Conservation (phyloP, 2,329 filamentous ascomycete species). For the Acephala macrosclerotiorum region DNA sequence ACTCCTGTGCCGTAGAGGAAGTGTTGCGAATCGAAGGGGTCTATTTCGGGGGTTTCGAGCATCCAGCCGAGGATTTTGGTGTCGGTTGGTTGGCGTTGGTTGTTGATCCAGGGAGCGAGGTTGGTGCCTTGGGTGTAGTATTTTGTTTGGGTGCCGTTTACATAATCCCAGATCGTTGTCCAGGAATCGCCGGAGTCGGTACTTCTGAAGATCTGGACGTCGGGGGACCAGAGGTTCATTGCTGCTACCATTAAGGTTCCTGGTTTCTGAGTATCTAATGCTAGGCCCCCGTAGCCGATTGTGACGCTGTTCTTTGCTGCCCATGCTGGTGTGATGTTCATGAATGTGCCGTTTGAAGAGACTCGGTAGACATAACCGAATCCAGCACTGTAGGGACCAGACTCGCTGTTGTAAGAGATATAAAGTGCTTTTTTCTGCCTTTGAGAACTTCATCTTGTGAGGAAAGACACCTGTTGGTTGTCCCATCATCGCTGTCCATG, state of each 20-base stretch:
- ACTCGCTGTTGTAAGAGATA: conserved; percentile 61
- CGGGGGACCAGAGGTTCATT: conserved; percentile 66
- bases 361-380: conserved; percentile 61
- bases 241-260: conserved; percentile 64
- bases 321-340: conserved; percentile 60
- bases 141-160: conserved; percentile 17
- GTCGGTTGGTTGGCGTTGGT: conserved; percentile 22
- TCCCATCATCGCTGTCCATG: conserved; percentile 30
- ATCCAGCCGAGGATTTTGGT: conserved; percentile 58
- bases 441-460: conserved; percentile 36
- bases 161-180: conserved; percentile 46
- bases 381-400: conserved; percentile 64
- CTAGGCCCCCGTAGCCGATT: conserved; percentile 64
- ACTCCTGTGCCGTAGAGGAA: conserved; percentile 66
- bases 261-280: conserved; percentile 59
- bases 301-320: conserved; percentile 39
- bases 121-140: conserved; percentile 22
- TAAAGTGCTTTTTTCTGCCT: conserved; percentile 60
- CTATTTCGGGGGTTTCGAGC: conserved; percentile 65
- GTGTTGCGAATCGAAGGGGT: conserved; percentile 65
- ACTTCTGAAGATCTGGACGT: conserved; percentile 59
- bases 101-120: conserved; percentile 30
- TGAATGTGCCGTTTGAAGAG: conserved; percentile 56
- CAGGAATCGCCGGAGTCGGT: conserved; percentile 44
- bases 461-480: conserved; percentile 36